Evolutionary conservation across 495 filamentous ascomycete species (phyloP).

Genomic region (Mycothermus thermophilus): DNA sequence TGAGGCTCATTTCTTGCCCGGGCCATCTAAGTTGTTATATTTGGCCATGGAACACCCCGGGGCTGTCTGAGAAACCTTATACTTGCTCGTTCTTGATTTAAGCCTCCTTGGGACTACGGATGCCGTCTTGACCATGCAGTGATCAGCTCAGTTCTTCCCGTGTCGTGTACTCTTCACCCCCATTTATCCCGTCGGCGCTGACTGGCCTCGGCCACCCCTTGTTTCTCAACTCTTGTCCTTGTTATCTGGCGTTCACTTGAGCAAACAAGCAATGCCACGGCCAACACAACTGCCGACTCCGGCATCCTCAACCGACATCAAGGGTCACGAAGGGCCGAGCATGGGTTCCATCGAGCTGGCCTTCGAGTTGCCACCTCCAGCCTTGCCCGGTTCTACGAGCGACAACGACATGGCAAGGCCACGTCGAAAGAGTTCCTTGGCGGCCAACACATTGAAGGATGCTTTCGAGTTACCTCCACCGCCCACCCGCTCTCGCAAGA

Average conservation of each 20-base stretch:
- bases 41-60: too few species aligned
- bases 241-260: neutral
- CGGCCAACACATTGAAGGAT: slow-evolving; percentile 39
- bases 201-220: too few species aligned
- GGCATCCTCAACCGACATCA: slow-evolving; percentile 69
- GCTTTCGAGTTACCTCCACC: slow-evolving; percentile 76
- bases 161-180: too few species aligned
- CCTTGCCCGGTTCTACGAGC: slow-evolving; percentile 39
- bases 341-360: slow-evolving; percentile 31
- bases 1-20: too few species aligned
- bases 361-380: slow-evolving; percentile 78
- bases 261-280: slow-evolving; percentile 47
- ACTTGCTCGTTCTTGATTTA: too few species aligned
- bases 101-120: too few species aligned
- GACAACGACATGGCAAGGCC: slow-evolving; percentile 42
- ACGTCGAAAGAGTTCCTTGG: slow-evolving; percentile 41
- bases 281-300: slow-evolving; percentile 66
- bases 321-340: slow-evolving; percentile 58
- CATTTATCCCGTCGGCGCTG: too few species aligned
- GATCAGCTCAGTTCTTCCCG: too few species aligned
- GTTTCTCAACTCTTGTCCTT: too few species aligned
- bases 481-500: slow-evolving; percentile 81
- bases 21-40: too few species aligned
- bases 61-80: too few species aligned
- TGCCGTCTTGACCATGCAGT: too few species aligned